Evolutionary conservation across 164 flowering plant species (phyloP).

Genomic region (Stephania cephalantha): DNA sequence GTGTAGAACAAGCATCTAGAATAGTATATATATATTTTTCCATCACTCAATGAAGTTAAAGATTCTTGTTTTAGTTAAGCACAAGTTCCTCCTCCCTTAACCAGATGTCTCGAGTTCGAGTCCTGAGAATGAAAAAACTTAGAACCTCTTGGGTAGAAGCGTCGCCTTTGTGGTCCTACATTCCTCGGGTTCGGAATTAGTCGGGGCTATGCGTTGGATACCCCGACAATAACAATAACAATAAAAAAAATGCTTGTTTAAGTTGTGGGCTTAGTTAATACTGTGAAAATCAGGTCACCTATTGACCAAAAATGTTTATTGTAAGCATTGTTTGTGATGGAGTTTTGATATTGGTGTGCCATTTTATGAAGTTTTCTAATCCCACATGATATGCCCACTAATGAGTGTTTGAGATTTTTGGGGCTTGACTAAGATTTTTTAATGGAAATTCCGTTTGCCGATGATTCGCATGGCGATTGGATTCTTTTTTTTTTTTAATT

Average conservation of each 20-base stretch:
- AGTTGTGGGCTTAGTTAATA: neutral
- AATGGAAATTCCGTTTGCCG: neutral
- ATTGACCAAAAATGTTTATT: neutral
- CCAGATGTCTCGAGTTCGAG: no score
- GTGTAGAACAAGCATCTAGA: slow-evolving; percentile 1
- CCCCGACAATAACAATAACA: no score
- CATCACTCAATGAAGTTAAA: neutral
- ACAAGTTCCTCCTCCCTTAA: no score
- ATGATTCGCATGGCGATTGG: neutral
- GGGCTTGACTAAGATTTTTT: neutral
- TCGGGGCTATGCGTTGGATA: no score
- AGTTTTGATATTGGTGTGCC: neutral
- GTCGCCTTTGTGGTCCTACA: no score
- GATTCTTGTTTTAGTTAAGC: neutral
- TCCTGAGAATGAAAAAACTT: no score
- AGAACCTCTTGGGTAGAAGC: no score
- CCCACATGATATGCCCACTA: neutral
- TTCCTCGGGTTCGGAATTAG: no score
- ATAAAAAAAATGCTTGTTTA: neutral
- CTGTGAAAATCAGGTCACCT: neutral
- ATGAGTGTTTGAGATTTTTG: neutral
- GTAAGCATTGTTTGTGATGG: neutral
- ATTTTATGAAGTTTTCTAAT: neutral
- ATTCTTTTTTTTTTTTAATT: neutral
- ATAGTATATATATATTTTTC: neutral